Evolutionary conservation across 768 basidiomycete genomes (phyloP).

Genomic region (Boletus rubroflammeus): DNA sequence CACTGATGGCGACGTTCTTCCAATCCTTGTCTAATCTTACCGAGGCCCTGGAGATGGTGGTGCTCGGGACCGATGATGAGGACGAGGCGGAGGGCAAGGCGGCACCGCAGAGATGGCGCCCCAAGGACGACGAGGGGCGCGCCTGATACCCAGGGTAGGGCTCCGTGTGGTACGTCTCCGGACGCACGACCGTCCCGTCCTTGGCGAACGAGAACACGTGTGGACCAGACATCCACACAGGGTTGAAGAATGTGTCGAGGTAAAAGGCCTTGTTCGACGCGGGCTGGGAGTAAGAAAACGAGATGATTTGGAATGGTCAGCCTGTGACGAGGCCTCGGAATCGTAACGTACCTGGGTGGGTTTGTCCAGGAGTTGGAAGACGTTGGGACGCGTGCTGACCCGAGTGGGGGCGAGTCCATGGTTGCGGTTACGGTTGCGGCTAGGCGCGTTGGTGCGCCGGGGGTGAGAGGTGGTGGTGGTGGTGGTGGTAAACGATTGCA

Average conservation of each 20-base stretch:
- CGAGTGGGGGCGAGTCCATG: background rate
- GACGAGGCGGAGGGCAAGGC: too few species aligned
- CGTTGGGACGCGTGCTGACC: background rate
- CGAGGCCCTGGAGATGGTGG: background rate
- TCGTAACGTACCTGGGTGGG: background rate
- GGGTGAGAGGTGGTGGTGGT: background rate
- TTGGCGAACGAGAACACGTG: conserved; percentile 21
- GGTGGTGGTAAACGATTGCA: background rate
- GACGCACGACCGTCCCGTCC: conserved; percentile 17
- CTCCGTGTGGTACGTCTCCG: background rate
- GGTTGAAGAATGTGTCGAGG: conserved; percentile 44
- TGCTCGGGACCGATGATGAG: background rate
- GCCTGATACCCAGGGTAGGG: background rate
- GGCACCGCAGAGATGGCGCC: background rate
- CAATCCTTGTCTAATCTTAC: conserved; percentile 18
- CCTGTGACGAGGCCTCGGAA: background rate
- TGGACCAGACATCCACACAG: conserved; percentile 34
- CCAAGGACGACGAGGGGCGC: background rate
- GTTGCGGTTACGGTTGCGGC: background rate
- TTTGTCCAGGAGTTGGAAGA: background rate
- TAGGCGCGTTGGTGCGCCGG: background rate
- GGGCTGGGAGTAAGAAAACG: background rate
- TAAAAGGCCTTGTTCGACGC: conserved; percentile 41
- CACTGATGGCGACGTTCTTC: conserved; percentile 30
- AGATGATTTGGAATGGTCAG: conserved; percentile 1